These are phyloP conservation scores for Aureobasidium sp. DNA, from an alignment of 2,329 filamentous ascomycete genomes.

Conservation along the genomic window DNA sequence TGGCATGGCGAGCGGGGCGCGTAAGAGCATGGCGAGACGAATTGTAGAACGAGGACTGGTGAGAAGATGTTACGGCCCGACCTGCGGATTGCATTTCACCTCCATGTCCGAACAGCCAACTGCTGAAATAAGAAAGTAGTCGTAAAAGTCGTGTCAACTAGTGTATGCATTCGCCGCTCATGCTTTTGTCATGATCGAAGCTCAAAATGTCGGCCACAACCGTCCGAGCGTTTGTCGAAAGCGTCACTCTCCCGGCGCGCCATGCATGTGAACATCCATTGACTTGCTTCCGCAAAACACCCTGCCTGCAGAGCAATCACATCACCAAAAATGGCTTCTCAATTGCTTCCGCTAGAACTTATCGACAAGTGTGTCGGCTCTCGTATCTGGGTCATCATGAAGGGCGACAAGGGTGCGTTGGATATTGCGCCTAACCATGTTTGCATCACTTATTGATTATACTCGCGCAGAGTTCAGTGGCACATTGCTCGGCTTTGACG, in stretches of 20 bases:
- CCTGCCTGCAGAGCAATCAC: neutral
- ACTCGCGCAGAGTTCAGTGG: conserved; percentile 75
- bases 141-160: neutral
- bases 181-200: neutral
- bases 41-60: neutral
- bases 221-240: neutral
- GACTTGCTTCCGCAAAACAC: neutral
- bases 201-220: neutral
- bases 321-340: conserved; percentile 17
- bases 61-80: conserved; percentile 6
- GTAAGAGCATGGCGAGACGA: conserved; percentile 1
- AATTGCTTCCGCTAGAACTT: conserved; percentile 55
- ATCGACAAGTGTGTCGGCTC: conserved; percentile 99
- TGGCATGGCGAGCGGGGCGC: neutral
- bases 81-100: conserved; percentile 13
- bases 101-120: conserved; percentile 7
- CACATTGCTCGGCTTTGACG: conserved; percentile 90
- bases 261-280: neutral
- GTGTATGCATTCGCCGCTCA: neutral
- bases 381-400: conserved; percentile 98
- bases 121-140: neutral
- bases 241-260: neutral
- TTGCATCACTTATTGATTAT: conserved; percentile 18
- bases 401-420: conserved; percentile 82
- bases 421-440: neutral